A percentile compares a stretch with the other conserved stretches of the same genome.
phyloP scores from a whole-genome alignment of 1,139 yeast species.

The Saccharomyces hybrid region DNA sequence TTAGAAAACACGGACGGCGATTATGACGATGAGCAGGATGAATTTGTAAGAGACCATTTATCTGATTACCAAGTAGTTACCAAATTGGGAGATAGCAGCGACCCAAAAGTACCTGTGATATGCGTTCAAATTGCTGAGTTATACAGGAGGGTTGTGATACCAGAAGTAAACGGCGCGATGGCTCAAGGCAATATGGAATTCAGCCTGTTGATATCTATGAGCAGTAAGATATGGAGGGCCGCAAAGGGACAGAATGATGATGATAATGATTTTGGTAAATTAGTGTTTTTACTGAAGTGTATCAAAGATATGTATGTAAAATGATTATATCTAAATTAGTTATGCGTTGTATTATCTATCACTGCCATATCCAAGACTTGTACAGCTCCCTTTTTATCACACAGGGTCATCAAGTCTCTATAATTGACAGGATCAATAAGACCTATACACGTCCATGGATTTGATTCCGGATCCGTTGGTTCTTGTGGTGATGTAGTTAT shows the following conservation, averaged over 20 bases:
- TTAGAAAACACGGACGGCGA: not conserved
- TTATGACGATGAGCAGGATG: conserved; percentile 16
- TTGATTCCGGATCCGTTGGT: conserved; percentile 38
- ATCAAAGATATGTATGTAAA: conserved; percentile 26
- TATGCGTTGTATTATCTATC: conserved; percentile 45
- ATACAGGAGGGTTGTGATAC: conserved; percentile 21
- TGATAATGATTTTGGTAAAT: conserved; percentile 21
- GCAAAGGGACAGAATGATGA: conserved; percentile 3
- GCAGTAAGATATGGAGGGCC: conserved; percentile 36
- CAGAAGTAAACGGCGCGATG: conserved; percentile 6
- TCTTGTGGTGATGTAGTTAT: conserved; percentile 37
- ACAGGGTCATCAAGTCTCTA: conserved; percentile 52
- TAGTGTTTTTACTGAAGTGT: conserved; percentile 26
- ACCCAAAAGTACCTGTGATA: conserved; percentile 27
- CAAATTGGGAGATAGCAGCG: conserved; percentile 27
- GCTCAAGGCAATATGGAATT: not conserved
- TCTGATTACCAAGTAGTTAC: conserved; percentile 25
- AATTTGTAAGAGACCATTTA: conserved; percentile 19
- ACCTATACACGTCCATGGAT: conserved; percentile 54
- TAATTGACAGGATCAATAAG: conserved; percentile 86
- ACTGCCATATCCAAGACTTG: conserved; percentile 93
- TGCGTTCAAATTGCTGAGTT: conserved; percentile 27
- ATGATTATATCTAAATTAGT: conserved; percentile 2
- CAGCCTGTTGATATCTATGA: conserved; percentile 35
- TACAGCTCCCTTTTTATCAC: conserved; percentile 52